These are phyloP conservation scores for Linnemannia schmuckeri DNA, from an alignment of 192 early-diverging fungal genomes.

Conservation along the genomic window DNA sequence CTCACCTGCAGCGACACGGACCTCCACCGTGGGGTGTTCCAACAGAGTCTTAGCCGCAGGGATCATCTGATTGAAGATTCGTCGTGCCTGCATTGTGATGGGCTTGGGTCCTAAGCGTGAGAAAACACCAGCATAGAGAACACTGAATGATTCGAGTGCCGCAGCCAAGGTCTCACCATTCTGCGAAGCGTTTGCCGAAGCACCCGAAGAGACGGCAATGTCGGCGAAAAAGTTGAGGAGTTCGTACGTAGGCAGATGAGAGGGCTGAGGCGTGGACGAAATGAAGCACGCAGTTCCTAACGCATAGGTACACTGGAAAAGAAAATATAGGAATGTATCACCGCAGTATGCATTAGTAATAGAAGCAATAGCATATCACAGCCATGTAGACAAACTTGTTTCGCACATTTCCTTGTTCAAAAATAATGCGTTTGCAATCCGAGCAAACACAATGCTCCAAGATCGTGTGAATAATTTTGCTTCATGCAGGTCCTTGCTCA, in stretches of 20 bases:
- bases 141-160: conserved; percentile 52
- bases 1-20: conserved; percentile 78
- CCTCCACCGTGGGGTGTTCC: conserved; percentile 69
- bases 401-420: neutral
- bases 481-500: neutral
- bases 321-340: neutral
- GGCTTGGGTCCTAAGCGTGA: conserved; percentile 31
- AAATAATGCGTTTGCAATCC: too few relatives aligned
- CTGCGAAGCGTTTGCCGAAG: conserved; percentile 48
- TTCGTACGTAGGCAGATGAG: conserved; percentile 50
- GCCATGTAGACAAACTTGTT: neutral
- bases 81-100: conserved; percentile 46
- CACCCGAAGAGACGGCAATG: conserved; percentile 45
- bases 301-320: conserved; percentile 46
- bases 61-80: conserved; percentile 60
- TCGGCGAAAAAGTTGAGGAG: conserved; percentile 55
- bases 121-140: conserved; percentile 55
- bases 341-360: neutral
- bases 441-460: too few relatives aligned
- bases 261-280: conserved; percentile 50
- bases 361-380: neutral
- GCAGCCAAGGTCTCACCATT: conserved; percentile 39
- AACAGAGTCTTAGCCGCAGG: conserved; percentile 67
- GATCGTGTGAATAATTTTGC: too few relatives aligned
- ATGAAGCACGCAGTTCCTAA: conserved; percentile 56